Percentiles rank a stretch among this genome's conserved stretches.
phyloP scores from a whole-genome alignment of 1,139 yeast species.

The Kodamaea alishanica region DNA sequence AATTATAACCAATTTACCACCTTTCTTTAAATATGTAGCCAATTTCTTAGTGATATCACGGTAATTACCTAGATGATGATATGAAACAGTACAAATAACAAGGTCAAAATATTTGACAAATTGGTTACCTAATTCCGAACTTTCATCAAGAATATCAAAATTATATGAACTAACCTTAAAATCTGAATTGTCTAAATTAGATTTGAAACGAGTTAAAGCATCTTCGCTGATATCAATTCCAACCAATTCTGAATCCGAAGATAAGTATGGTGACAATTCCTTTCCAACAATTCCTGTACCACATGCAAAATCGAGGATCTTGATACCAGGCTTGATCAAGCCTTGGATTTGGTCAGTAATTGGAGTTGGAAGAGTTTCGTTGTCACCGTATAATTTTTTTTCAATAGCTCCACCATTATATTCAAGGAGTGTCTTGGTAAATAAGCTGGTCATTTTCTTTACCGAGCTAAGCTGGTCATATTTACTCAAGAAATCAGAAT shows the following conservation, averaged over 20 bases:
- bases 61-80: constrained; percentile 38
- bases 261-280: constrained; percentile 28
- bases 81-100: constrained; percentile 35
- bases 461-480: constrained; percentile 24
- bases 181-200: constrained; percentile 13
- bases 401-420: constrained; percentile 14
- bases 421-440: constrained; percentile 21
- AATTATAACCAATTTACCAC: constrained; percentile 33
- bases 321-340: constrained; percentile 26
- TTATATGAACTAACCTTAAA: constrained; percentile 15
- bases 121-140: constrained; percentile 14
- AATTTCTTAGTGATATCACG: constrained; percentile 29
- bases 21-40: constrained; percentile 29
- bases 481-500: constrained; percentile 16
- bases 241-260: constrained; percentile 18
- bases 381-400: constrained; percentile 3
- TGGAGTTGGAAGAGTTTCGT: constrained; percentile 9
- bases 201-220: constrained; percentile 24
- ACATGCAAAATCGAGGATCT: constrained; percentile 42
- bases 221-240: constrained; percentile 38
- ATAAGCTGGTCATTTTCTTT: constrained; percentile 16
- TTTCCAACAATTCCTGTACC: constrained; percentile 40
- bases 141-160: constrained; percentile 30
- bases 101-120: constrained; percentile 28
- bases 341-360: constrained; percentile 10